phyloP scores from a whole-genome alignment of 2,329 filamentous ascomycete species.

The Penicillium sp. region DNA sequence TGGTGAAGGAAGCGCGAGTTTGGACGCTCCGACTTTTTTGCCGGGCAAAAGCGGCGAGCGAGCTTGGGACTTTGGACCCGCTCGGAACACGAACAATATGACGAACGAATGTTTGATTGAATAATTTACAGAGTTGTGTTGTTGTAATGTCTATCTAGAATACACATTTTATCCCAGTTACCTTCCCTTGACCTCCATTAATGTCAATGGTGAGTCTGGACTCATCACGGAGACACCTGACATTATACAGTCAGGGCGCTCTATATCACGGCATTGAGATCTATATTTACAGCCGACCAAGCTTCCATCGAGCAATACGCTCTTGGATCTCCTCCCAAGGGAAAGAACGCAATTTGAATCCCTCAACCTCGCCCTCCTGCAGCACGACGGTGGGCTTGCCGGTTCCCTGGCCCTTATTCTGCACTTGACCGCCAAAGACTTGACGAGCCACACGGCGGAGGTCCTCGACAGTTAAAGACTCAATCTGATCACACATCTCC shows the following conservation, averaged over 20 bases:
- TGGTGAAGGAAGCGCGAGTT: slow-evolving; percentile 29
- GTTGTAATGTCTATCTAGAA: slow-evolving; percentile 9
- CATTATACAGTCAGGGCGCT: neutral
- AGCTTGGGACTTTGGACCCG: slow-evolving; percentile 28
- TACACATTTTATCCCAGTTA: slow-evolving; percentile 12
- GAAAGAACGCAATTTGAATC: slow-evolving; percentile 66
- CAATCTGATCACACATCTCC: slow-evolving; percentile 90
- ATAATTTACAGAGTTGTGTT: slow-evolving; percentile 20
- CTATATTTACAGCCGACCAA: slow-evolving; percentile 63
- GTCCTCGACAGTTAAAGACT: slow-evolving; percentile 76
- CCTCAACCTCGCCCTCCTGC: slow-evolving; percentile 81
- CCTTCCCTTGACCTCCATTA: neutral
- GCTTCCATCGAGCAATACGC: slow-evolving; percentile 76
- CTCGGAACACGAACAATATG: slow-evolving; percentile 10
- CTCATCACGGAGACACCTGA: neutral
- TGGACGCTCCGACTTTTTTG: slow-evolving; percentile 41
- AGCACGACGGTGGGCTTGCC: slow-evolving; percentile 92
- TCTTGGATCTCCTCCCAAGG: slow-evolving; percentile 90
- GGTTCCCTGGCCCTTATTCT: slow-evolving; percentile 74
- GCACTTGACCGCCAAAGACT: slow-evolving; percentile 74
- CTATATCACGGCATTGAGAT: neutral
- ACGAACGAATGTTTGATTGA: neutral
- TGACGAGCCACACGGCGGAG: slow-evolving; percentile 75
- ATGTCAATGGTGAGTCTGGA: neutral
- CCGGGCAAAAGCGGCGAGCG: slow-evolving; percentile 36